Evolutionary conservation across 208 protist genomes (phyloP).

Genomic region (Acanthamoeba comandoni): DNA sequence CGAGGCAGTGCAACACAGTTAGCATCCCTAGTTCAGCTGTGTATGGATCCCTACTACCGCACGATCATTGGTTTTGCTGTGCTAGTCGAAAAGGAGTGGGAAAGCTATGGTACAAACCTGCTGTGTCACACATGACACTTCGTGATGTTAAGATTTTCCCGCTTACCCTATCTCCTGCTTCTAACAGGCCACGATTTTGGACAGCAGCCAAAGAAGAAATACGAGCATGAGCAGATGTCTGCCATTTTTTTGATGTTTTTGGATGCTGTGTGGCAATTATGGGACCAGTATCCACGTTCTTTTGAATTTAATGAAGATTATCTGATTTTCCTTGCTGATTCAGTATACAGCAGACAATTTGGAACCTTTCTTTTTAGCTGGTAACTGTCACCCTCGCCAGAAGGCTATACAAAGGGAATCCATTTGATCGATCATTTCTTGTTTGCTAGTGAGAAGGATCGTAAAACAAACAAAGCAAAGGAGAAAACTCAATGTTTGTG

Average conservation of each 20-base stretch:
- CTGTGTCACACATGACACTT: neutral
- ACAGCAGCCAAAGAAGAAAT: slow-evolving; percentile 16
- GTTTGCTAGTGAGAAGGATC: neutral
- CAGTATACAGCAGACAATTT: slow-evolving; percentile 28
- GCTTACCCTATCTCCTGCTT: neutral
- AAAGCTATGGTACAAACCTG: slow-evolving; percentile 87
- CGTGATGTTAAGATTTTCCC: neutral
- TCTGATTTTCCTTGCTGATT: slow-evolving; percentile 49
- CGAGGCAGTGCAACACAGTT: slow-evolving; percentile 94
- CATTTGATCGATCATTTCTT: neutral
- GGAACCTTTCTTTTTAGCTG: slow-evolving; percentile 48
- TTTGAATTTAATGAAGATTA: slow-evolving; percentile 69
- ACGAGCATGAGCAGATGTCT: neutral
- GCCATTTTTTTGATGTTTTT: slow-evolving; percentile 8
- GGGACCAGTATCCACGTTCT: slow-evolving; percentile 23
- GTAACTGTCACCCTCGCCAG: neutral
- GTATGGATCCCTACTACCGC: slow-evolving; percentile 92
- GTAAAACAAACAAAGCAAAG: too few relatives aligned
- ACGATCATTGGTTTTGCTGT: slow-evolving; percentile 90
- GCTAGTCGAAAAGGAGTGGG: slow-evolving; percentile 93
- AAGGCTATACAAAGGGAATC: slow-evolving; percentile 1
- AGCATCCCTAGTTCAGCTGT: slow-evolving; percentile 87
- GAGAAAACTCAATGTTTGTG: neutral
- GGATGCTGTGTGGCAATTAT: slow-evolving; percentile 30
- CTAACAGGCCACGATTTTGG: neutral